Evolutionary conservation across 495 filamentous ascomycete species (phyloP).

Genomic region (Sordaria brevicollis): DNA sequence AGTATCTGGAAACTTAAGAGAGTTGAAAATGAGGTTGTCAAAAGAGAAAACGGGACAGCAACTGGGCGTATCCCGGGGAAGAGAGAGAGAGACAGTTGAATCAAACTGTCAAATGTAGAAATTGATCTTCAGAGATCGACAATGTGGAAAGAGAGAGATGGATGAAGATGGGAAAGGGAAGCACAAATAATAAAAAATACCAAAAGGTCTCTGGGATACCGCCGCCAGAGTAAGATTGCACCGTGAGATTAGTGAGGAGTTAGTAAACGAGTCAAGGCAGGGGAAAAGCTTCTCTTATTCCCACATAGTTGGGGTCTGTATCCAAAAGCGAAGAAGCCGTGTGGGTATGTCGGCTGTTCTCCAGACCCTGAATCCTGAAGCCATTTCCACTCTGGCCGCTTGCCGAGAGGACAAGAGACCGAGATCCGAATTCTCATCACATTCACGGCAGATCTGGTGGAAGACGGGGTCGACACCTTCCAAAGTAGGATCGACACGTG

Average conservation of each 20-base stretch:
- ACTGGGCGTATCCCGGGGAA: background rate
- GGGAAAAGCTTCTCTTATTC: background rate
- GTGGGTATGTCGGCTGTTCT: background rate
- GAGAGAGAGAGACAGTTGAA: background rate
- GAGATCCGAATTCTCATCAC: background rate
- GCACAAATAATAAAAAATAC: background rate
- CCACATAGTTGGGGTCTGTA: background rate
- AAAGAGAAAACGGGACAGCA: background rate
- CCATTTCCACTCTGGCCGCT: background rate
- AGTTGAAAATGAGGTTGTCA: background rate
- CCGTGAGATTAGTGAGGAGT: background rate
- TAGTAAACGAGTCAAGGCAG: background rate
- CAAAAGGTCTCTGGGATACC: background rate
- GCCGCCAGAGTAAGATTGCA: background rate
- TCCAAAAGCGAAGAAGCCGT: background rate
- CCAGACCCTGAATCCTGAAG: background rate
- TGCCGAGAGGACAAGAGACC: background rate
- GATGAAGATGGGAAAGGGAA: background rate
- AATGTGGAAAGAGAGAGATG: background rate
- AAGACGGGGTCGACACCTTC: background rate
- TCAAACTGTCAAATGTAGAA: background rate
- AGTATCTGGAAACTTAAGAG: background rate
- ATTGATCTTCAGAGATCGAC: background rate
- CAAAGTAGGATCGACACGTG: background rate
- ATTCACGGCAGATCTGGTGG: background rate